Conservation (phyloP, 768 basidiomycete species). For the Amyloporia xantha region DNA sequence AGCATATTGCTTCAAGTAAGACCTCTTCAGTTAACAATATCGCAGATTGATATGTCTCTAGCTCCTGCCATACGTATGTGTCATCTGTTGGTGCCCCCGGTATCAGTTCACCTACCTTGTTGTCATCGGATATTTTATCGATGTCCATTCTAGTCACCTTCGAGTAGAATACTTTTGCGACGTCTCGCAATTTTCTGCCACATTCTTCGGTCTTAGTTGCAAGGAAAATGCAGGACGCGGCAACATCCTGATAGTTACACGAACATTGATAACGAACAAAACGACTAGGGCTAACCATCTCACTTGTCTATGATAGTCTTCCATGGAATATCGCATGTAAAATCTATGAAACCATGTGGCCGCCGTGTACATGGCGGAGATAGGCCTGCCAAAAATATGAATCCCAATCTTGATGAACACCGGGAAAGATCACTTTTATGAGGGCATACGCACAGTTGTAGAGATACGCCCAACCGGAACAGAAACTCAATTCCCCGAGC, state of each 20-base stretch:
- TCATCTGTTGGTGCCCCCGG: background rate
- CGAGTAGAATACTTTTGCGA: constrained; percentile 66
- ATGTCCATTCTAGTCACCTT: constrained; percentile 57
- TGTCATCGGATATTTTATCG: constrained; percentile 51
- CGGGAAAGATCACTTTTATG: no score
- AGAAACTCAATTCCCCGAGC: constrained; percentile 81
- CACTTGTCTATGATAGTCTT: constrained; percentile 77
- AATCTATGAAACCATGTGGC: constrained; percentile 90
- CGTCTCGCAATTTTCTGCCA: constrained; percentile 79
- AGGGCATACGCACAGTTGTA: constrained; percentile 53
- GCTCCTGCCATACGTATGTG: constrained; percentile 43
- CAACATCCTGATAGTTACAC: constrained; percentile 53
- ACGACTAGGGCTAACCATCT: constrained; percentile 16
- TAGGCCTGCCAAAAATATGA: constrained; percentile 44
- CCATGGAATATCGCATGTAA: constrained; percentile 82
- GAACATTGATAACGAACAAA: background rate
- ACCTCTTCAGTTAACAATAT: constrained; percentile 75
- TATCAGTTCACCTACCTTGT: constrained; percentile 42
- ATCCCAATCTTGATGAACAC: constrained; percentile 9
- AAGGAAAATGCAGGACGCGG: constrained; percentile 80
- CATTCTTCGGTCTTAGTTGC: constrained; percentile 93
- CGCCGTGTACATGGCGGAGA: constrained; percentile 78
- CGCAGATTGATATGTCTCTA: constrained; percentile 59
- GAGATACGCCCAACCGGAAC: constrained; percentile 72
- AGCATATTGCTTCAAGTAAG: constrained; percentile 76